Base-by-base conservation (phyloP, 2,329 filamentous ascomycete genomes). In the Cladophialophora chaetospira region DNA sequence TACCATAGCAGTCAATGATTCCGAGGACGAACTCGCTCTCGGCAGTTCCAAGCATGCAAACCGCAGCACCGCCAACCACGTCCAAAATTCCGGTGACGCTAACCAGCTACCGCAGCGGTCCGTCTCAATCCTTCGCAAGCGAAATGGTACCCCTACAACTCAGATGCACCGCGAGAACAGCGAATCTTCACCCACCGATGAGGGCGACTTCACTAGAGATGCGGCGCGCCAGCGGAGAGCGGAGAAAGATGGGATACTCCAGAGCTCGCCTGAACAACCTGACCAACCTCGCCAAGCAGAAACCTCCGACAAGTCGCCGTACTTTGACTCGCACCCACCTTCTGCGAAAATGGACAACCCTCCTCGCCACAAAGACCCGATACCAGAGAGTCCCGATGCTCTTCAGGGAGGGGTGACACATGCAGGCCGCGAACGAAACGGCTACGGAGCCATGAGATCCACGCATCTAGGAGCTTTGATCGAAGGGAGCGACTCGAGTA, bases 11-110 rank as follows among this genome's bases (percentile, higher is more conserved):
- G 28, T 15, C 8, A 46, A 59, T 31, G 56, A 59, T 33, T 62
- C 60, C 19, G 28, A 53, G 40, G 60, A 62, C 43, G 60, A 62
- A 40, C 51, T 62, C 29, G 21, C 35, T n/a, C 43, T 62, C 10
- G 45, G 50, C 25, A 51, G 15, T 15, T 40, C 56, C 6, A 35
- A 45, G 10, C n/a, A 17, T 3, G 3, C 21, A 10, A 44, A 29
- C n/a, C 35, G 44, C 4, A 17, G 25, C 8, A 17, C 1, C 8
- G 15, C 19, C 2, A n/a, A 28, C 46, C 17, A 31, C 13, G 5
- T 2, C 15, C 25, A 31, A 5, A 4, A 23, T 19, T 6, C 5
- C 4, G n/a, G 17, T 4, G 6, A 13, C 13, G 19, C 35, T n/a
- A 3, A 35, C 3, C 25, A 19, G 23, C 25, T 17, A 19, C 21